These are phyloP conservation scores for Chaetoceros muelleri DNA, from an alignment of 108 stramenopile species.

Conservation along the genomic window DNA sequence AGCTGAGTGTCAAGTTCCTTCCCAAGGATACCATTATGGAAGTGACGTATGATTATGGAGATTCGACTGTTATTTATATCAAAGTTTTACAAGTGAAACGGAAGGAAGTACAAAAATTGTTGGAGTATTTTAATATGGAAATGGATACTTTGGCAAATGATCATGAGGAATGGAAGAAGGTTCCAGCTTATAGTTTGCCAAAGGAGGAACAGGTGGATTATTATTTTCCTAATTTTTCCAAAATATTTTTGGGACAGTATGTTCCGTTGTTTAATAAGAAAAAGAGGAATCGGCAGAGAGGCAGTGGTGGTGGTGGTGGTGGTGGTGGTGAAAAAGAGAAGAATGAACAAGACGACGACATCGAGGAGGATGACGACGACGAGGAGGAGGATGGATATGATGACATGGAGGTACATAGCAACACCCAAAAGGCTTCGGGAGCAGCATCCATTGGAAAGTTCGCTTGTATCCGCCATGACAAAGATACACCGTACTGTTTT, in stretches of 20 bases:
- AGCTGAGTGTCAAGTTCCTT: slow-evolving; percentile 7
- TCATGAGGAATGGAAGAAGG: slow-evolving; percentile 1
- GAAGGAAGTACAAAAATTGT: slow-evolving; percentile 1
- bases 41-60: slow-evolving; percentile 23
- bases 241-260: slow-evolving; percentile 25
- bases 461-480: neutral
- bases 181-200: slow-evolving; percentile 22
- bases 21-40: slow-evolving; percentile 9
- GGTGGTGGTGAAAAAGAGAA: slow-evolving; percentile 1
- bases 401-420: no score
- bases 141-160: neutral
- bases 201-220: slow-evolving; percentile 21
- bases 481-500: slow-evolving; percentile 10
- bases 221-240: slow-evolving; percentile 18
- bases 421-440: slow-evolving; percentile 10
- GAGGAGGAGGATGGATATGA: no score
- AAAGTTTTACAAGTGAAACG: slow-evolving; percentile 17
- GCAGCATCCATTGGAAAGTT: slow-evolving; percentile 6
- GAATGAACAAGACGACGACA: no score
- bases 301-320: neutral
- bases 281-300: no score
- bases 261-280: slow-evolving; percentile 6
- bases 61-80: slow-evolving; percentile 17
- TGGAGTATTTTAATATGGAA: slow-evolving; percentile 18
- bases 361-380: no score